phyloP scores from a whole-genome alignment of 495 filamentous ascomycete genomes.

The Aspergillus cristatus region DNA sequence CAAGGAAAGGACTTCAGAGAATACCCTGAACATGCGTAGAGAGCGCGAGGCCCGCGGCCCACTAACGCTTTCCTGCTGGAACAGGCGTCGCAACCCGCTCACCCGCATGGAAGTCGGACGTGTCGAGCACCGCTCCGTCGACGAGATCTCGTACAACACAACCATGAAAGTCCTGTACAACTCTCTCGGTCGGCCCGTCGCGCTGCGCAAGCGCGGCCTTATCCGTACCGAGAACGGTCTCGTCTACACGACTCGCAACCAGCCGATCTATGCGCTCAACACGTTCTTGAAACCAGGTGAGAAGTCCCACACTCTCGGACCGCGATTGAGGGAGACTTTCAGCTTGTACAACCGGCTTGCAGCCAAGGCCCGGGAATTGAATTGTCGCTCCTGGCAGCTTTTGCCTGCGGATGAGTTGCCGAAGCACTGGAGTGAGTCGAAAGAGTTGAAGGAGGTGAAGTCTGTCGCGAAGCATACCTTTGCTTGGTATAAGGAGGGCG shows the following conservation, averaged over 20 bases:
- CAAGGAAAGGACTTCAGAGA: constrained; percentile 6
- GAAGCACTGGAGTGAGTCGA: not conserved
- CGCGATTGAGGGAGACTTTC: not conserved
- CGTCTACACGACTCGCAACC: not conserved
- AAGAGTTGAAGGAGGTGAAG: not conserved
- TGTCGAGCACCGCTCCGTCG: constrained; percentile 4
- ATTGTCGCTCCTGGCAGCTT: constrained; percentile 1
- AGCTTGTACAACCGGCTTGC: constrained; percentile 1
- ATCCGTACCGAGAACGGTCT: not conserved
- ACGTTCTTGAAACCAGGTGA: constrained; percentile 1
- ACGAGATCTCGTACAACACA: constrained; percentile 7
- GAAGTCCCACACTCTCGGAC: not conserved
- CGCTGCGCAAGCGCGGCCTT: constrained; percentile 1
- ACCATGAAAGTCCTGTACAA: constrained; percentile 6
- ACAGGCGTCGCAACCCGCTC: constrained; percentile 1
- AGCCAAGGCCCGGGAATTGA: constrained; percentile 2
- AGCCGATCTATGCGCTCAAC: not conserved
- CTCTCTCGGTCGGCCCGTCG: not conserved
- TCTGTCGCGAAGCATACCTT: not conserved
- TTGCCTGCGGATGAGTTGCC: not conserved
- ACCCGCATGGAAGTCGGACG: constrained; percentile 7
- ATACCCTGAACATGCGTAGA: constrained; percentile 10
- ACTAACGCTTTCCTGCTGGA: constrained; percentile 10
- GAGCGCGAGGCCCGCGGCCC: constrained; percentile 6
- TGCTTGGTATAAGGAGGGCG: too few relatives aligned